phyloP scores from a whole-genome alignment of 1,284 basidiomycete species.

The Pseudozyma thailandica region DNA sequence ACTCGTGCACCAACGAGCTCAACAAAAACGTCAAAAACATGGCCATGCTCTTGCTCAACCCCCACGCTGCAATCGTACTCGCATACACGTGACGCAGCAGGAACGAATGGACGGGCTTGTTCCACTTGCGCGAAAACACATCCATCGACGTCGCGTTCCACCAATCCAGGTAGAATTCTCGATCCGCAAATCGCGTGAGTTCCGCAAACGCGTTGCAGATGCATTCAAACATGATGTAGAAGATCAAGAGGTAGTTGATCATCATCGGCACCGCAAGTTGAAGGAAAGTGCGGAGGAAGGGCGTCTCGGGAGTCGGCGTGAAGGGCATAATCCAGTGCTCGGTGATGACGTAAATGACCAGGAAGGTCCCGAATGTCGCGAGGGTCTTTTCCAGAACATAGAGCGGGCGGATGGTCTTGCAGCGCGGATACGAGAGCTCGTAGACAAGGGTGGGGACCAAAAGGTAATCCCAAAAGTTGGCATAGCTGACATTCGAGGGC shows the following conservation, averaged over 20 bases:
- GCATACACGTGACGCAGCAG: constrained; percentile 91
- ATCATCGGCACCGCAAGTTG: constrained; percentile 94
- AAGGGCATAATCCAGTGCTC: constrained; percentile 82
- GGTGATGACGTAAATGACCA: constrained; percentile 81
- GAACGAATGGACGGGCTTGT: constrained; percentile 81
- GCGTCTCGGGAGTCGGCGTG: constrained; percentile 70
- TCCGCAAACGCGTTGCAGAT: constrained; percentile 92
- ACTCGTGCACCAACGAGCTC: constrained; percentile 77
- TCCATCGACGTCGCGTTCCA: constrained; percentile 98
- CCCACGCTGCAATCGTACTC: constrained; percentile 81
- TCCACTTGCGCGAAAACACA: constrained; percentile 75
- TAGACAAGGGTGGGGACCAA: constrained; percentile 93
- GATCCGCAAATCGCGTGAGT: constrained; percentile 83
- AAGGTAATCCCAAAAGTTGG: constrained; percentile 88
- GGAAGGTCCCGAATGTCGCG: constrained; percentile 95
- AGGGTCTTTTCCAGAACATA: constrained; percentile 95
- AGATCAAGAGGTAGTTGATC: constrained; percentile 71
- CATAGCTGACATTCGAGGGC: constrained; percentile 85
- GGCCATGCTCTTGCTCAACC: constrained; percentile 79
- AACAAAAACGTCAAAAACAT: constrained; percentile 89
- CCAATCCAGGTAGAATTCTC: constrained; percentile 96
- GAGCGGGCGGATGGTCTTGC: constrained; percentile 82
- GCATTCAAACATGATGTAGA: constrained; percentile 72
- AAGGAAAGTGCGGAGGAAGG: constrained; percentile 72
- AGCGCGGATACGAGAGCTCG: constrained; percentile 93